A percentile compares a stretch with the other conserved stretches of the same genome.
Evolutionary conservation across 495 filamentous ascomycete genomes (phyloP).

Genomic region (Bacidia rubella): DNA sequence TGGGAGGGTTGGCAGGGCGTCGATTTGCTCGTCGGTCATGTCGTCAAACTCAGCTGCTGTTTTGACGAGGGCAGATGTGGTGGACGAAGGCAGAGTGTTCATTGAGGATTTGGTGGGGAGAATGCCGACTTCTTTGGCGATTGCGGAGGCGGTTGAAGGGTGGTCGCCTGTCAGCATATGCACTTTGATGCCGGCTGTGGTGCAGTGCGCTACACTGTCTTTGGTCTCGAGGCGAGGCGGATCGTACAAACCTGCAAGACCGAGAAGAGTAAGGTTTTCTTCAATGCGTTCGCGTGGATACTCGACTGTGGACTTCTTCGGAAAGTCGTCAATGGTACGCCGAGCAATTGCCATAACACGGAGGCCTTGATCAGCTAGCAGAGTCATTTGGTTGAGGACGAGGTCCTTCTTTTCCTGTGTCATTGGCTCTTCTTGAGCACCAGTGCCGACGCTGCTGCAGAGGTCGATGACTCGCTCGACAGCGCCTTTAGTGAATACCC

Average conservation of each 20-base stretch:
- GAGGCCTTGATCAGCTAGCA: conserved; percentile 62
- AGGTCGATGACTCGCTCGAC: conserved; percentile 47
- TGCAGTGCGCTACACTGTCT: conserved; percentile 49
- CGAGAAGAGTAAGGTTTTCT: conserved; percentile 39
- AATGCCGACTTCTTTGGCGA: conserved; percentile 65
- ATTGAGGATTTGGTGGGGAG: conserved; percentile 39
- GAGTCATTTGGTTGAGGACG: conserved; percentile 50
- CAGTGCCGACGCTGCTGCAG: conserved; percentile 41
- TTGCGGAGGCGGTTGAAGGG: conserved; percentile 58
- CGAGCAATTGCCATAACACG: conserved; percentile 67
- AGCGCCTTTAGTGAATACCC: conserved; percentile 56
- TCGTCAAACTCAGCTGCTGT: conserved; percentile 50
- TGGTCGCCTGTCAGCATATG: conserved; percentile 79
- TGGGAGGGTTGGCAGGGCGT: conserved; percentile 45
- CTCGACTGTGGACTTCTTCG: conserved; percentile 15
- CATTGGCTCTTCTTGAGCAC: conserved; percentile 34
- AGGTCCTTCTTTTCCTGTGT: conserved; percentile 45
- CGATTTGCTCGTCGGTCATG: conserved; percentile 45
- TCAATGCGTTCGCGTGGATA: conserved; percentile 34
- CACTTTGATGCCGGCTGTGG: conserved; percentile 57
- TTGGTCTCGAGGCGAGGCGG: conserved; percentile 36
- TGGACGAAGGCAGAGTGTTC: conserved; percentile 32
- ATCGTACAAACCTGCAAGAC: conserved; percentile 50
- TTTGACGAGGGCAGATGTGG: conserved; percentile 43
- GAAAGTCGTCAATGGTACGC: conserved; percentile 22